These are phyloP conservation scores for Annulohypoxylon truncatum DNA, from an alignment of 2,329 filamentous ascomycete genomes.

Conservation along the genomic window DNA sequence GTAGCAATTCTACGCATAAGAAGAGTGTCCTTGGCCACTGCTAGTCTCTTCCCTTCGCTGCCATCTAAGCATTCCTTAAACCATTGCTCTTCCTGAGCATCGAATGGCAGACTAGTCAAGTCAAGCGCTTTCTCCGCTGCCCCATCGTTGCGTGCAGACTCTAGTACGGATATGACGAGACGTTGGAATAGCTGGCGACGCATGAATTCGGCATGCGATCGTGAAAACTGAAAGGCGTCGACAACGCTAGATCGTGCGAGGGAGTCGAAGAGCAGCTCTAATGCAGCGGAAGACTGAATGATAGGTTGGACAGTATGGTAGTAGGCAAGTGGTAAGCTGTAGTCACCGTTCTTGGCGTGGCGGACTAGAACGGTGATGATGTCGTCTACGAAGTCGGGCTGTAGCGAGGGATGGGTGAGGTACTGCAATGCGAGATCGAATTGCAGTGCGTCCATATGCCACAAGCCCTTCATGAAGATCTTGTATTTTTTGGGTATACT, in stretches of 20 bases:
- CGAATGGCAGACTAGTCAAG: conserved; percentile 79
- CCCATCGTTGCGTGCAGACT: conserved; percentile 52
- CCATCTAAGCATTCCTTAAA: conserved; percentile 75
- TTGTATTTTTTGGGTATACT: conserved; percentile 81
- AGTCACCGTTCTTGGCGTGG: conserved; percentile 68
- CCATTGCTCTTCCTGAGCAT: conserved; percentile 76
- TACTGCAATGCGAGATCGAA: conserved; percentile 78
- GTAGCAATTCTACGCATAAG: conserved; percentile 78
- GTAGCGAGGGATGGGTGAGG: conserved; percentile 81
- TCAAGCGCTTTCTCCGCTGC: conserved; percentile 71
- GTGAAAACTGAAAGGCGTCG: conserved; percentile 79
- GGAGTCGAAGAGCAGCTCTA: conserved; percentile 76
- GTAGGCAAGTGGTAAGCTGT: conserved; percentile 78
- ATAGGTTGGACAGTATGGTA: conserved; percentile 81
- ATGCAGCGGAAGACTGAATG: conserved; percentile 70
- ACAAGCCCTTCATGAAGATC: conserved; percentile 84
- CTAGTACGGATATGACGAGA: conserved; percentile 70
- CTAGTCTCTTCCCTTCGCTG: conserved; percentile 72
- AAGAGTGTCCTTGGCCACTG: conserved; percentile 77
- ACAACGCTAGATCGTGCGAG: conserved; percentile 74
- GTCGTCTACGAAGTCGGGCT: conserved; percentile 85
- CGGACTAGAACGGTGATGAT: conserved; percentile 77
- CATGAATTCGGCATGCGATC: conserved; percentile 70
- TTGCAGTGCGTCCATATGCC: conserved; percentile 79
- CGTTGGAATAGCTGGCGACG: conserved; percentile 75